Base-by-base conservation (phyloP, 2,329 filamentous ascomycete genomes). In the Fusarium begoniae region DNA sequence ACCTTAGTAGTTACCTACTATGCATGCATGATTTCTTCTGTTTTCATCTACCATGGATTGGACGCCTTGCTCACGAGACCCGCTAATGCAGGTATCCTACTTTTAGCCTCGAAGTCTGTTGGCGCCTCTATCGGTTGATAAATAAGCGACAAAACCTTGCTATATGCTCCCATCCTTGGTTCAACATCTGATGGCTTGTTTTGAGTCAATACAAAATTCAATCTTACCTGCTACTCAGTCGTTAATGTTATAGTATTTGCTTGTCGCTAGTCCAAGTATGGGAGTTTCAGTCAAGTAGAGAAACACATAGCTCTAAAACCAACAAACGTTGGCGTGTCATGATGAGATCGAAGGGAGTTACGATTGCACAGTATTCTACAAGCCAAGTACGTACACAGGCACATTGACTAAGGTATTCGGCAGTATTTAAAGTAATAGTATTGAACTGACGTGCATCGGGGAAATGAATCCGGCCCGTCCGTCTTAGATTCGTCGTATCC, bases 391-490 rank as follows among this genome's bases (percentile, higher is more conserved):
- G 15, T 54, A 69, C 44, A 57, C 57, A 53, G 35, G 17, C 11
- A 40, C 18, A 22, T 26, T 65, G 51, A 32, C 48, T 45, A 30
- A 48, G 20, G 14, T 30, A 60, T 45, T 72, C 69, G 69, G 64
- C 41, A 51, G 50, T 56, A 69, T 65, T 68, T 58, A 43, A 56
- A 45, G 38, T 55, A 66, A 66, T 43, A n/a, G 35, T 24, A 44
- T 72, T n/a, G 26, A 55, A 37, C 44, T 69, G 63, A 56, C 58
- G 48, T 60, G 64, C 64, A 69, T 66, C 69, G 65, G 65, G 55
- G 55, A 62, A 38, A 59, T 45, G 56, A 53, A 56, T 32, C 59
- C 65, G 56, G 59, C 24, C 45, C 47, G 35, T 53, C 65, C 65
- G 65, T 26, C 45, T 47, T 28, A 54, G 45, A 57, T 65, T 51